Evolutionary conservation across 306 rosid genomes (phyloP).

Genomic region (Castanospermum australe): DNA sequence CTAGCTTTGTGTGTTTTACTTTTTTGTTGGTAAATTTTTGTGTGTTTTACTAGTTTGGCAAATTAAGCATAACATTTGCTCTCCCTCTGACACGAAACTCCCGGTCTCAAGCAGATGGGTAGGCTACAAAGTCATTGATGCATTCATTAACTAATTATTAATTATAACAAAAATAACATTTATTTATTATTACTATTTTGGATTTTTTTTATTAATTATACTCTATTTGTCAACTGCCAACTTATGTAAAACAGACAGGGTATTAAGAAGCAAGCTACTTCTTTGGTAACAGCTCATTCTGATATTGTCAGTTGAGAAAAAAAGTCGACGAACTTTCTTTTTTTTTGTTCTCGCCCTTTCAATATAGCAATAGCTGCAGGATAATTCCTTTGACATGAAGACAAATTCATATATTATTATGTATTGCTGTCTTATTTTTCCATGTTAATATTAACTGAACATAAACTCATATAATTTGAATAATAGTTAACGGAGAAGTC

Average conservation of each 20-base stretch:
- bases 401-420: constrained; percentile 5
- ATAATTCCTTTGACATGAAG: not conserved
- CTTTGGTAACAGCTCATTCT: constrained; percentile 12
- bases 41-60: not conserved
- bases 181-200: not conserved
- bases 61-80: not conserved
- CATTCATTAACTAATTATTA: not conserved
- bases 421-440: not conserved
- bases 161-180: not conserved
- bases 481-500: constrained; percentile 4
- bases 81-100: not conserved
- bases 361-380: not conserved
- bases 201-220: not conserved
- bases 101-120: not conserved
- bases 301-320: not conserved
- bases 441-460: not conserved
- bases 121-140: not conserved
- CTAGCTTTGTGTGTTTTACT: not conserved
- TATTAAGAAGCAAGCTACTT: not conserved
- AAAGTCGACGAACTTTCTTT: constrained; percentile 8
- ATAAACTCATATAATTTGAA: not conserved
- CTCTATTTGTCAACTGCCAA: not conserved
- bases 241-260: not conserved
- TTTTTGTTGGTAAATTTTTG: no score
- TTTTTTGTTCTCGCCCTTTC: not conserved